Percentiles rank a stretch among this genome's conserved stretches.
phyloP scores from a whole-genome alignment of 208 protist species.

The Strigomonas galati region DNA sequence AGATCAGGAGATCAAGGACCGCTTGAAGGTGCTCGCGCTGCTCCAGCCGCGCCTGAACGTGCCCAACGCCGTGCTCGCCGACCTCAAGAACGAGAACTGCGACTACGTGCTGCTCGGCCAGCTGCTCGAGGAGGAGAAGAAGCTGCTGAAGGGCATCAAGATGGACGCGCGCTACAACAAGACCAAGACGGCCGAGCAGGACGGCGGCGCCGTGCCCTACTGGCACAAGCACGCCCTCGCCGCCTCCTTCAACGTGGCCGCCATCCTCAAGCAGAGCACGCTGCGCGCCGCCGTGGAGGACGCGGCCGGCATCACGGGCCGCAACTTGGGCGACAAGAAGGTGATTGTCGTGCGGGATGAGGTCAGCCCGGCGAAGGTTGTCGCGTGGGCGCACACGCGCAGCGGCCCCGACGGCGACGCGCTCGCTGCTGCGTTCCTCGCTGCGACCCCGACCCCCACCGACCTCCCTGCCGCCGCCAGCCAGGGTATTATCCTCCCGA shows the following conservation, averaged over 20 bases:
- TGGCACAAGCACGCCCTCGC: conserved; percentile 57
- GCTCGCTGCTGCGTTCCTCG: conserved; percentile 26
- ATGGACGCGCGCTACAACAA: conserved; percentile 50
- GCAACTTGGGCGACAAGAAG: conserved; percentile 44
- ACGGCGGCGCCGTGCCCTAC: conserved; percentile 45
- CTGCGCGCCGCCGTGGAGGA: conserved; percentile 59
- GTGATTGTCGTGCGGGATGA: conserved; percentile 35
- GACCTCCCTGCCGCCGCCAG: conserved; percentile 20
- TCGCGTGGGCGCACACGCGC: conserved; percentile 61
- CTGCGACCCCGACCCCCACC: conserved; percentile 22
- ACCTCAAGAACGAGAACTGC: conserved; percentile 40
- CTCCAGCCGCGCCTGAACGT: conserved; percentile 60
- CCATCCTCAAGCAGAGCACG: conserved; percentile 32
- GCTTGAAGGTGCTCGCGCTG: conserved; percentile 31
- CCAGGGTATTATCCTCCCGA: conserved; percentile 55
- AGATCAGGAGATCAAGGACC: conserved; percentile 53
- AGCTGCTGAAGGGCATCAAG: conserved; percentile 48
- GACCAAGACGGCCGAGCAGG: conserved; percentile 40
- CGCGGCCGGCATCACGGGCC: conserved; percentile 22
- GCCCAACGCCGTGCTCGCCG: conserved; percentile 32
- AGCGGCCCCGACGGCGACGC: conserved; percentile 24
- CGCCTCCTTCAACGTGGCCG: conserved; percentile 64
- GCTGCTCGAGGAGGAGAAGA: conserved; percentile 69
- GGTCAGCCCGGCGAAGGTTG: conserved; percentile 19
- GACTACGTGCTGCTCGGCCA: conserved; percentile 42